A percentile compares a stretch with the other conserved stretches of the same genome.
Conservation (phyloP, 805 yeast species). For the Sugiyamaella qingdaonensis region DNA sequence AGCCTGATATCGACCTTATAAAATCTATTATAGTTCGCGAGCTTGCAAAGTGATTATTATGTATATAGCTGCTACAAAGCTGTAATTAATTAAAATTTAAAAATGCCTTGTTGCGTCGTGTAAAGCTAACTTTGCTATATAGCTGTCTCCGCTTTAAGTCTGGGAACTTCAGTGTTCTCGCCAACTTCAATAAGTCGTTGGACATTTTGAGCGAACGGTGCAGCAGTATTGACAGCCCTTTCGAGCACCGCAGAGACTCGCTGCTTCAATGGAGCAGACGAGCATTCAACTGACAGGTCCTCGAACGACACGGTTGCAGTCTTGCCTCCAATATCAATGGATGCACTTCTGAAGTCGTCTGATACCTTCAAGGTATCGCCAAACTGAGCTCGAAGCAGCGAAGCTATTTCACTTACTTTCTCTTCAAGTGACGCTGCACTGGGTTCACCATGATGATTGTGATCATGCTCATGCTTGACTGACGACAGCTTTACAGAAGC, state of each 20-base stretch:
- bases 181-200: conserved; percentile 1
- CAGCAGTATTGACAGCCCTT: conserved; percentile 74
- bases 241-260: conserved; percentile 77
- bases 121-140: background rate
- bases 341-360: conserved; percentile 43
- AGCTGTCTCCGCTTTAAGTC: background rate
- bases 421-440: background rate
- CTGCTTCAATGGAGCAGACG: conserved; percentile 70
- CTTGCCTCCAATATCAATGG: conserved; percentile 67
- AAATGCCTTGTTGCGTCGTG: background rate
- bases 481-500: conserved; percentile 89
- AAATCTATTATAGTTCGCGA: conserved; percentile 74
- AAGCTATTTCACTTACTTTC: conserved; percentile 28
- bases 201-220: conserved; percentile 51
- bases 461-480: conserved; percentile 2
- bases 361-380: conserved; percentile 59
- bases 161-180: background rate
- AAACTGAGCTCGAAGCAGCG: conserved; percentile 76
- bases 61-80: background rate
- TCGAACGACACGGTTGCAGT: conserved; percentile 66
- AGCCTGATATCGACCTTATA: conserved; percentile 67
- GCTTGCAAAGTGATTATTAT: conserved; percentile 31
- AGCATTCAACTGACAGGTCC: conserved; percentile 64
- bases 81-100: background rate
- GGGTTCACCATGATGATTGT: conserved; percentile 17